Evolutionary conservation across 305 asterid species (phyloP).

Genomic region (Lippia alba): DNA sequence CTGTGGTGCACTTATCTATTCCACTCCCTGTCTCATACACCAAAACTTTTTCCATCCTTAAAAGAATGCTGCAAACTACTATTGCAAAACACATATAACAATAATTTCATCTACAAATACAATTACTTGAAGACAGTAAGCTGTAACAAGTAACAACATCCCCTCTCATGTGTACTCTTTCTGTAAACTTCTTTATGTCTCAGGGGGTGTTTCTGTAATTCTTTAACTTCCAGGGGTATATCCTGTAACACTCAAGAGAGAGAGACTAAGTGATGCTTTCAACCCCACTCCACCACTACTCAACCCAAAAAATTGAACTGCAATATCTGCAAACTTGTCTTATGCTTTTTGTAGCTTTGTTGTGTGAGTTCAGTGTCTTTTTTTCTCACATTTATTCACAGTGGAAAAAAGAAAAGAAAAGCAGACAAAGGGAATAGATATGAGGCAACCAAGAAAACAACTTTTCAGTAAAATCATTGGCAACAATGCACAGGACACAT

Average conservation of each 20-base stretch:
- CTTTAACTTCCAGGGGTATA: too few species aligned
- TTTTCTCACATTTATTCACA: constrained; percentile 19
- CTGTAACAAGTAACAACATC: too few species aligned
- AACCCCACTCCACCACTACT: constrained; percentile 15
- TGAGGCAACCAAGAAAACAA: constrained; percentile 51
- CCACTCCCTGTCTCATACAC: constrained; percentile 28
- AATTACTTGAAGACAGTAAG: too few species aligned
- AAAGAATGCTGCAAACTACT: constrained; percentile 26
- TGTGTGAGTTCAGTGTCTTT: constrained; percentile 24
- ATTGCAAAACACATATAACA: constrained; percentile 40
- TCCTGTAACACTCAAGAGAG: neutral
- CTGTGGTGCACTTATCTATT: constrained; percentile 11
- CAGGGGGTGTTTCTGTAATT: too few species aligned
- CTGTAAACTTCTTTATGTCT: too few species aligned
- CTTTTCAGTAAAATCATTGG: constrained; percentile 76
- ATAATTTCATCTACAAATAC: too few species aligned
- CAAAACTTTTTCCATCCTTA: constrained; percentile 17
- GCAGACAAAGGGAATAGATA: constrained; percentile 35
- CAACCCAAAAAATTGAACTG: constrained; percentile 39
- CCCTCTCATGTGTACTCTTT: too few species aligned
- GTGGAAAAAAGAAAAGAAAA: constrained; percentile 21
- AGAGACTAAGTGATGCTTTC: constrained; percentile 36
- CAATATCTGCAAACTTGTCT: constrained; percentile 34
- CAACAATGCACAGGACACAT: constrained; percentile 31
- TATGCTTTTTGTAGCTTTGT: constrained; percentile 39